Conservation (phyloP, 768 basidiomycete species). For the Tricholoma saponaceum region DNA sequence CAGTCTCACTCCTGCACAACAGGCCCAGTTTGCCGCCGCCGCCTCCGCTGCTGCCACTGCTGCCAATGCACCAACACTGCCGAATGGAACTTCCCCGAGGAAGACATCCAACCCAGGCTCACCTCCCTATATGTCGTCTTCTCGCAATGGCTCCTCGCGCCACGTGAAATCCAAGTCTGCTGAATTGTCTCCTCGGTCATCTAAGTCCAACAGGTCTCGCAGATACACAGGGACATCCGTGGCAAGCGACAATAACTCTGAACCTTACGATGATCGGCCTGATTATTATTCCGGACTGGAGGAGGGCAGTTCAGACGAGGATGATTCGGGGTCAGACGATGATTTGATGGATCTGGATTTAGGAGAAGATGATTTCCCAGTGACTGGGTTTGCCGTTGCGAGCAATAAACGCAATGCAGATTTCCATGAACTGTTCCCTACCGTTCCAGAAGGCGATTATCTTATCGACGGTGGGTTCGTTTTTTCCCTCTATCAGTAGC, state of each 20-base stretch:
- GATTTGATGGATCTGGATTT: constrained; percentile 41
- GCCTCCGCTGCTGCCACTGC: neutral
- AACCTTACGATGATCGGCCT: constrained; percentile 24
- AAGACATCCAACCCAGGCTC: constrained; percentile 3
- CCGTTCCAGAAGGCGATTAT: constrained; percentile 92
- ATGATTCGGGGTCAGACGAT: constrained; percentile 27
- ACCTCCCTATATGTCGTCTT: constrained; percentile 7
- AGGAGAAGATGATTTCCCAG: constrained; percentile 76
- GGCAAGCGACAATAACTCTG: constrained; percentile 10
- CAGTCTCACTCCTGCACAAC: constrained; percentile 43
- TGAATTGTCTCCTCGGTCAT: constrained; percentile 9
- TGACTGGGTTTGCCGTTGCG: constrained; percentile 96
- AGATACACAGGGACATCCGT: constrained; percentile 6
- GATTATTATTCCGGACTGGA: constrained; percentile 34
- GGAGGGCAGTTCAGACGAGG: constrained; percentile 29
- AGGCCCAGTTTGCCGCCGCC: constrained; percentile 30
- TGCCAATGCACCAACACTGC: constrained; percentile 10
- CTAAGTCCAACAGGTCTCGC: constrained; percentile 4
- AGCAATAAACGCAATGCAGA: constrained; percentile 92
- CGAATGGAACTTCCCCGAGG: neutral
- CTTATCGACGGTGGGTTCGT: constrained; percentile 86
- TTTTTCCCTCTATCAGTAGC: constrained; percentile 1
- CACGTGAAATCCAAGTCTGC: constrained; percentile 12
- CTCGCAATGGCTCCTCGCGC: neutral
- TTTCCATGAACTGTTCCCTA: constrained; percentile 91